phyloP scores from a whole-genome alignment of 192 early-diverging fungal genomes.

The Coemansia sp. region DNA sequence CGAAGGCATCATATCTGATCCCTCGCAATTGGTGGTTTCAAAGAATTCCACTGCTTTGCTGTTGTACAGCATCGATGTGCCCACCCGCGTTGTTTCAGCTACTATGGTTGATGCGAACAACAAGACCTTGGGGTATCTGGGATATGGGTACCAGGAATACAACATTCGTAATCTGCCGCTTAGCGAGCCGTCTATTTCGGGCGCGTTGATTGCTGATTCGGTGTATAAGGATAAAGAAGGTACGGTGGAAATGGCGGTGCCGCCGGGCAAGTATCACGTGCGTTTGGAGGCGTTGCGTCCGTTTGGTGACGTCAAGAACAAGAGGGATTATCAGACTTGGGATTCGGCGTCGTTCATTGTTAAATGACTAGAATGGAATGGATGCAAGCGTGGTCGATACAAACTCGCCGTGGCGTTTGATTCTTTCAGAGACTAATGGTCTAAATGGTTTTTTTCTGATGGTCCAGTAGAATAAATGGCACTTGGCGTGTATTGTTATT shows the following conservation, averaged over 20 bases:
- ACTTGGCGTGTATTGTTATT: no score
- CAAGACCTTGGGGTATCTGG: slow-evolving; percentile 28
- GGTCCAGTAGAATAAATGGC: no score
- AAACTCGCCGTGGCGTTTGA: not conserved
- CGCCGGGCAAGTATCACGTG: slow-evolving; percentile 42
- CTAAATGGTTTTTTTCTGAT: no score
- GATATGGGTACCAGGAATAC: slow-evolving; percentile 26
- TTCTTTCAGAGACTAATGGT: no score
- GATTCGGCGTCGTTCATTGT: slow-evolving; percentile 35
- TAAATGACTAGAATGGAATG: no score
- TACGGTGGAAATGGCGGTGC: slow-evolving; percentile 2
- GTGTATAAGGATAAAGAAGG: slow-evolving; percentile 25
- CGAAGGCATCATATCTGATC: slow-evolving; percentile 8
- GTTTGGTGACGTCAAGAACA: slow-evolving; percentile 33
- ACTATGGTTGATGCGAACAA: slow-evolving; percentile 21
- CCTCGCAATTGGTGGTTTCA: slow-evolving; percentile 16
- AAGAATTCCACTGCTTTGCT: not conserved
- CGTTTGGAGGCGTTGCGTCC: slow-evolving; percentile 36
- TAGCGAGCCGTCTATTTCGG: not conserved
- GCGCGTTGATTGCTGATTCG: slow-evolving; percentile 2
- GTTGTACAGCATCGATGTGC: slow-evolving; percentile 24
- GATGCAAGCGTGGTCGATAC: not conserved
- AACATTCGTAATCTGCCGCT: slow-evolving; percentile 20
- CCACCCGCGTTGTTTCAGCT: slow-evolving; percentile 20
- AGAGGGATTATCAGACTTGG: slow-evolving; percentile 48